These are phyloP conservation scores for Diplotaxis tenuifolia DNA, from an alignment of 345 rosid species.

Conservation along the genomic window DNA sequence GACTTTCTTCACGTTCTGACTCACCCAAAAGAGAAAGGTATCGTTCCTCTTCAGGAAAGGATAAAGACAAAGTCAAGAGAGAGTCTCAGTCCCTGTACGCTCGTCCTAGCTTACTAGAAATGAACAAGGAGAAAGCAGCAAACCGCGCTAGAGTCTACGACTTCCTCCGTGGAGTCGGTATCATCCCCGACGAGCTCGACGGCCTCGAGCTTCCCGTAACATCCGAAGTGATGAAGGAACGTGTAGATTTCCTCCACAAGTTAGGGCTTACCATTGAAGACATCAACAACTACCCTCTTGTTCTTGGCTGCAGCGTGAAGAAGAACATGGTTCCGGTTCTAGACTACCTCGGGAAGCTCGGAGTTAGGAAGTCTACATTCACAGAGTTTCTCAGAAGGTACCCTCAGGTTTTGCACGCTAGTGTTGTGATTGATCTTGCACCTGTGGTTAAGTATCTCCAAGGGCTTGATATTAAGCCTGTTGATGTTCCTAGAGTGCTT, in stretches of 20 bases:
- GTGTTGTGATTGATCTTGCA: conserved; percentile 89
- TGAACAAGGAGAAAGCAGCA: conserved; percentile 66
- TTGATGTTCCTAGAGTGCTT: conserved; percentile 75
- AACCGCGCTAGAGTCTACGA: conserved; percentile 79
- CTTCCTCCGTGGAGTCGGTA: conserved; percentile 61
- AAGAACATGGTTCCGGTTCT: conserved; percentile 95
- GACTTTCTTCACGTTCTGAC: conserved; percentile 39
- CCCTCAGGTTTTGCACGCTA: conserved; percentile 83
- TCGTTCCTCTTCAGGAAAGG: conserved; percentile 22
- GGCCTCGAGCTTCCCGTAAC: conserved; percentile 94
- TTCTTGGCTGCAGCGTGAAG: conserved; percentile 96
- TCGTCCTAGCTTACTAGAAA: conserved; percentile 66
- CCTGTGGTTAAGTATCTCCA: conserved; percentile 91
- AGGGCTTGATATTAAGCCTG: conserved; percentile 86
- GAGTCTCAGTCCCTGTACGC: conserved; percentile 51
- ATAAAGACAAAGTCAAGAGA: conserved; percentile 39
- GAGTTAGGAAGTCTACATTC: conserved; percentile 80
- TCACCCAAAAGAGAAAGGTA: conserved; percentile 38
- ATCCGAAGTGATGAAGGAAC: conserved; percentile 72
- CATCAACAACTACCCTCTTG: conserved; percentile 82
- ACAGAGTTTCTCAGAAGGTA: conserved; percentile 74
- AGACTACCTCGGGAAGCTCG: conserved; percentile 88
- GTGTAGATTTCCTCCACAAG: conserved; percentile 76
- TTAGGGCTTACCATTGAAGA: conserved; percentile 79
- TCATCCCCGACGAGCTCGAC: conserved; percentile 78